Percentiles rank a stretch among this genome's conserved stretches.
These are phyloP conservation scores for Alternaria infectoria DNA, from an alignment of 2,329 filamentous ascomycete genomes.

Conservation along the genomic window DNA sequence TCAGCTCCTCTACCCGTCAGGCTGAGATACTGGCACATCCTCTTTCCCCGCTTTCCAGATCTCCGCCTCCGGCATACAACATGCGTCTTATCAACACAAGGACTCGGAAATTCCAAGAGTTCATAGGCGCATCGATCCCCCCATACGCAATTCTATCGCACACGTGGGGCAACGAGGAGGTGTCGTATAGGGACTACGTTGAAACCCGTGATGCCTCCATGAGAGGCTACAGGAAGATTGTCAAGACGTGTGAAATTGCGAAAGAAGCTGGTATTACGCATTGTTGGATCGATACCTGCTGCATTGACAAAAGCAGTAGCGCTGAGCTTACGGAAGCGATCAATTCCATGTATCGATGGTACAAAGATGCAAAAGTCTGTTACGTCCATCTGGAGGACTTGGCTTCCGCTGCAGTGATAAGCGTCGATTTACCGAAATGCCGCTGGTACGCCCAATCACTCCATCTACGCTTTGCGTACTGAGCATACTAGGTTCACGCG, in stretches of 20 bases:
- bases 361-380: slow-evolving; percentile 10
- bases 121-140: background rate
- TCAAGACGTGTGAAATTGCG: background rate
- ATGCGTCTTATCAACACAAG: slow-evolving; percentile 5
- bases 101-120: background rate
- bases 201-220: background rate
- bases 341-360: slow-evolving; percentile 20
- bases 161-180: background rate
- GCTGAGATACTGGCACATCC: background rate
- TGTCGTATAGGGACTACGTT: background rate
- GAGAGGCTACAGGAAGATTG: background rate
- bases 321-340: slow-evolving; percentile 17
- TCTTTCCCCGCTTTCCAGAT: background rate
- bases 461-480: background rate
- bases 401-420: background rate
- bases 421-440: background rate
- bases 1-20: background rate
- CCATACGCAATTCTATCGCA: background rate
- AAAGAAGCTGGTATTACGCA: background rate
- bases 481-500: background rate
- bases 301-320: slow-evolving; percentile 17
- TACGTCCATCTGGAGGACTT: slow-evolving; percentile 3
- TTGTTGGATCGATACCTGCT: slow-evolving; percentile 1
- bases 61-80: too few relatives aligned
- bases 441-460: background rate